Base-by-base conservation (phyloP, 2,329 filamentous ascomycete genomes). In the Epichloe scottii region DNA sequence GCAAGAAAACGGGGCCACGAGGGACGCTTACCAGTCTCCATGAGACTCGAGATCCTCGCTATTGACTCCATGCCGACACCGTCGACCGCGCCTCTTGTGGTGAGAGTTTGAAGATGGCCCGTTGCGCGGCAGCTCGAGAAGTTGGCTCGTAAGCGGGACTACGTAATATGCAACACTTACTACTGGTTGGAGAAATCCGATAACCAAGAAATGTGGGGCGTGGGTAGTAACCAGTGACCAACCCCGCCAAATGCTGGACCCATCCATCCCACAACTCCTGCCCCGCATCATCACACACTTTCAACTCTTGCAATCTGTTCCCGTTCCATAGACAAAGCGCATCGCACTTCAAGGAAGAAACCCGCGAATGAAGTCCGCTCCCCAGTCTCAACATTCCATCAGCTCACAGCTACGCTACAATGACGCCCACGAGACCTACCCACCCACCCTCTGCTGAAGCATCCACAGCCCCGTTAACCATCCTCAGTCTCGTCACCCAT, bases 11-110 rank as follows among this genome's bases (percentile, higher is more conserved):
- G 15, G 14, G 12, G 14, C 5, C 12, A 1, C 21, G 42, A 30
- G n/a, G 10, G 48, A 12, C 12, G 60, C 78, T 63, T 77, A 95
- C 91, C 89, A 71, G 87, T 93, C 75, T 97, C 93, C 68, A 98
- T 84, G 71, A 97, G 81, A 66, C 82, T 88, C 60, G 90, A 95
- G 69, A 98, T 94, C 63, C 87, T 81, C 57, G 91, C 89, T 65
- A 97, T 89, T 21, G 91, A 95, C 79, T 98, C 93, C 93, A 98
- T 98, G 52, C 54, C 62, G 57, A 30, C 35, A 42, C n/a, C 30
- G 14, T 39, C 23, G 26, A 35, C 23, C 35, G 10, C 15, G 38
- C 42, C 33, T 44, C 39, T 21, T 19, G 30, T 44, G 34, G 21
- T 33, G 46, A 49, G 37, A 38, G 46, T 37, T 42, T 11, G n/a